Conservation (phyloP, 1,284 basidiomycete genomes). For the Microbotryum scabiosae region DNA sequence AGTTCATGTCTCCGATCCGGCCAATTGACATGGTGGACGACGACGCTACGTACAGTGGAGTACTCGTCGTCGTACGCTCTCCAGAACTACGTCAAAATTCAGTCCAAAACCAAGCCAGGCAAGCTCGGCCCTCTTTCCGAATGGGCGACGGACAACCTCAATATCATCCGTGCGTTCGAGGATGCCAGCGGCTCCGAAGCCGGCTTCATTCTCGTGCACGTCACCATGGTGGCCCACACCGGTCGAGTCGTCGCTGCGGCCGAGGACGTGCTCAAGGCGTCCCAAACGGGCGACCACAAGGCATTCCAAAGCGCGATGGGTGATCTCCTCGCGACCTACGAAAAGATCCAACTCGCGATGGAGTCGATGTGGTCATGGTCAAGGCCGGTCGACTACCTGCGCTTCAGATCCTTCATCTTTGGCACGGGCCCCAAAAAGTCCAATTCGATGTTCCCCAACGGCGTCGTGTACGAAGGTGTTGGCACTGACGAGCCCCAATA, state of each 20-base stretch:
- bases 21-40: constrained; percentile 34
- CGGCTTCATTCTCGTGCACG: constrained; percentile 34
- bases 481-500: constrained; percentile 6
- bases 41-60: constrained; percentile 25
- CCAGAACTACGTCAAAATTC: constrained; percentile 29
- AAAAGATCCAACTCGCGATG: constrained; percentile 36
- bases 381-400: constrained; percentile 34
- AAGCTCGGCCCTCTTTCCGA: constrained; percentile 6
- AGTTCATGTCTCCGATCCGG: constrained; percentile 27
- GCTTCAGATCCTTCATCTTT: constrained; percentile 38
- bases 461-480: constrained; percentile 36
- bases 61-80: constrained; percentile 35
- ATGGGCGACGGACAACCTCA: constrained; percentile 34
- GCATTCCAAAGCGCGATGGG: constrained; percentile 33
- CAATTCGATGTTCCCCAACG: constrained; percentile 37
- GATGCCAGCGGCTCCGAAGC: constrained; percentile 33
- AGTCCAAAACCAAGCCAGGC: constrained; percentile 14
- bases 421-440: constrained; percentile 35
- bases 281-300: constrained; percentile 18
- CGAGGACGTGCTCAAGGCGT: constrained; percentile 33
- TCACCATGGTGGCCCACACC: constrained; percentile 36
- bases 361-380: constrained; percentile 37
- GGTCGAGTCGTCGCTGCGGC: constrained; percentile 31
- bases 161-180: constrained; percentile 36
- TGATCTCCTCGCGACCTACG: constrained; percentile 20